Percentiles rank a stretch among this genome's conserved stretches.
Conservation (phyloP, 768 basidiomycete genomes). For the Lanmaoa pseudosensibilis region DNA sequence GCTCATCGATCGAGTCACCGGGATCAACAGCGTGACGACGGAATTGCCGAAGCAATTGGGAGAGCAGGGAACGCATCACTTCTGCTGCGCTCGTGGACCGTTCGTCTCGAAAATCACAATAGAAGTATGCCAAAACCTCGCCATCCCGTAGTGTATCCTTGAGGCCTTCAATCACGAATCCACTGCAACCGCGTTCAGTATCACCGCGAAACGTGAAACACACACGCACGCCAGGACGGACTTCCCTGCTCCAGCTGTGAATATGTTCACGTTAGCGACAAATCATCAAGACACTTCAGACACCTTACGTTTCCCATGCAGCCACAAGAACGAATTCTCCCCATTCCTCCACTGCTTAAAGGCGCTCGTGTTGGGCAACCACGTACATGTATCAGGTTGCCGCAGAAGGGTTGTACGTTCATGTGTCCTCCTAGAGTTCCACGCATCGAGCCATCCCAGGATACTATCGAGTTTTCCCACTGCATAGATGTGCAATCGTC, state of each 20-base stretch:
- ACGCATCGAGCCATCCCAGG: not conserved
- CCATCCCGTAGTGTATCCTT: not conserved
- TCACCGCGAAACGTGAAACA: not conserved
- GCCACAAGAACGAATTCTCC: not conserved
- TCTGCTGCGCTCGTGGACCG: conserved; percentile 4
- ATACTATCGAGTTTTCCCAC: not conserved
- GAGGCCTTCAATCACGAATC: conserved; percentile 8
- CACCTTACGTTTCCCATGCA: not conserved
- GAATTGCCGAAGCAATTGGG: not conserved
- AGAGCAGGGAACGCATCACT: conserved; percentile 12
- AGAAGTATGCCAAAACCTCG: conserved; percentile 7
- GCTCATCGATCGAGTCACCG: not conserved
- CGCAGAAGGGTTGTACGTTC: not conserved
- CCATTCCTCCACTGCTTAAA: not conserved
- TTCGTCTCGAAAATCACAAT: conserved; percentile 16
- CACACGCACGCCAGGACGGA: conserved; percentile 6
- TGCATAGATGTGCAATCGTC: not conserved
- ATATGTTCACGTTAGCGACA: not conserved
- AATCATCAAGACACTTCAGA: not conserved
- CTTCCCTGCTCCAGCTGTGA: conserved; percentile 6
- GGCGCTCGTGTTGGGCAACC: not conserved
- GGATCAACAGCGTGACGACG: not conserved
- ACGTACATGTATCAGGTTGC: not conserved
- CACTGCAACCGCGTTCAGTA: not conserved
- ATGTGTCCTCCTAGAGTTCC: not conserved